Conservation (phyloP, 1,284 basidiomycete species). For the Veloporphyrellus conicus region DNA sequence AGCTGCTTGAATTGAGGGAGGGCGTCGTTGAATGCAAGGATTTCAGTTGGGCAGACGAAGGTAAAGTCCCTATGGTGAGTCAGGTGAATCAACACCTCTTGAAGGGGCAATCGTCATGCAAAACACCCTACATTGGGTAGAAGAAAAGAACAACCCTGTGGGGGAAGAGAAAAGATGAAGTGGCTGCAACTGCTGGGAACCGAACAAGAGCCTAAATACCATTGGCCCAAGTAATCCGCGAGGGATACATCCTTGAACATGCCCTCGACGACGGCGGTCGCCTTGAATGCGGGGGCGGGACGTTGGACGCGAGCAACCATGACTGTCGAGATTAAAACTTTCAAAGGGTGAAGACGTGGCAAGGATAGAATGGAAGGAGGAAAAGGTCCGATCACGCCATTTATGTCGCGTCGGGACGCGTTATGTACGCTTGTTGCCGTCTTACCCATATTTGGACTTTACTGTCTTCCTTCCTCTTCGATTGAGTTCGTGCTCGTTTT, state of each 20-base stretch:
- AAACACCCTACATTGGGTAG: slow-evolving; percentile 67
- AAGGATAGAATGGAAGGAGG: not conserved
- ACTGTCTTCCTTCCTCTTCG: no score
- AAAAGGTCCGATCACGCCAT: slow-evolving; percentile 8
- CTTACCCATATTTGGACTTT: not conserved
- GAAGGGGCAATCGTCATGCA: not conserved
- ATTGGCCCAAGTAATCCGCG: slow-evolving; percentile 74
- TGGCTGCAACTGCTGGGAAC: not conserved
- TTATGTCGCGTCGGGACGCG: slow-evolving; percentile 21
- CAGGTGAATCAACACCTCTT: no score
- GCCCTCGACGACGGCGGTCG: slow-evolving; percentile 71
- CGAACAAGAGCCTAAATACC: slow-evolving; percentile 42
- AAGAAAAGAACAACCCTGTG: slow-evolving; percentile 73
- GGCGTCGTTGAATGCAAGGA: slow-evolving; percentile 87
- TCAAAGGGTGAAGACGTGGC: not conserved
- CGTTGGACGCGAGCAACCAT: slow-evolving; percentile 75
- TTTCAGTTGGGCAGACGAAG: slow-evolving; percentile 90
- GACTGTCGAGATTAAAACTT: not conserved
- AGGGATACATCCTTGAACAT: slow-evolving; percentile 73
- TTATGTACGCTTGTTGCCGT: slow-evolving; percentile 25
- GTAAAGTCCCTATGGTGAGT: slow-evolving; percentile 59
- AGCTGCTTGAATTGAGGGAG: slow-evolving; percentile 69
- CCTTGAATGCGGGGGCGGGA: slow-evolving; percentile 74
- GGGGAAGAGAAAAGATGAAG: slow-evolving; percentile 10
- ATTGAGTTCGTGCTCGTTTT: no score